These are phyloP conservation scores for Sporodiniella umbellata DNA, from an alignment of 371 early-diverging fungal genomes.

Conservation along the genomic window DNA sequence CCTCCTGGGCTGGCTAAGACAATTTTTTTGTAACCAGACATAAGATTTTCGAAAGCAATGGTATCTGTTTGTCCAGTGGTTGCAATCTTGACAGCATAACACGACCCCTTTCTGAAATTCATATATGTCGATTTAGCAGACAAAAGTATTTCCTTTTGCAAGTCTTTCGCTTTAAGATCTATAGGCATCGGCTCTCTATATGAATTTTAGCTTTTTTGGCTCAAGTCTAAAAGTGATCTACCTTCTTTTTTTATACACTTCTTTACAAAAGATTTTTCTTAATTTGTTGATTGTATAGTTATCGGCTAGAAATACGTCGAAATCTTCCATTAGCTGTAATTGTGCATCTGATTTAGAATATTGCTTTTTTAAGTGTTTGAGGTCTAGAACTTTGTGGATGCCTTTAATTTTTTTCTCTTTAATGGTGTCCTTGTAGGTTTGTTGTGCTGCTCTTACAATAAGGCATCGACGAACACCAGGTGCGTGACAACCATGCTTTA, in stretches of 20 bases:
- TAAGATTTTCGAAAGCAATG: constrained; percentile 77
- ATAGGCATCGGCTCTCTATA: constrained; percentile 76
- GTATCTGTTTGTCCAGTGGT: constrained; percentile 48
- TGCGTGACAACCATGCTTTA: constrained; percentile 39
- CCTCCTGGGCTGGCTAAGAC: constrained; percentile 65
- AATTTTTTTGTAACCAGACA: constrained; percentile 54
- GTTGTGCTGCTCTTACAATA: constrained; percentile 83
- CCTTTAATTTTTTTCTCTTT: constrained; percentile 56
- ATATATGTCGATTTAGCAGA: constrained; percentile 78
- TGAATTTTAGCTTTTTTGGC: neutral
- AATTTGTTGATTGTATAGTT: constrained; percentile 70
- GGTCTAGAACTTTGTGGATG: constrained; percentile 71
- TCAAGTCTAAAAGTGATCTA: constrained; percentile 24
- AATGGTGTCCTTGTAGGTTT: constrained; percentile 68
- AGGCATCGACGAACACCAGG: constrained; percentile 64
- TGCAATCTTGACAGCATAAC: constrained; percentile 74
- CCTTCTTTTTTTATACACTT: constrained; percentile 87
- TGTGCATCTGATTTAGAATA: constrained; percentile 78
- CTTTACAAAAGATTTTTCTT: constrained; percentile 81
- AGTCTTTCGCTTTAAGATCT: constrained; percentile 57
- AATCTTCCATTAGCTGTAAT: constrained; percentile 66
- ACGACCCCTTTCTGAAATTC: constrained; percentile 67
- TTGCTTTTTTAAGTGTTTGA: constrained; percentile 72
- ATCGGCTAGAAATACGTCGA: constrained; percentile 83
- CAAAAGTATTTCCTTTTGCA: constrained; percentile 68